Evolutionary conservation across 1,139 yeast genomes (phyloP).

Genomic region (Candida freyschussii): DNA sequence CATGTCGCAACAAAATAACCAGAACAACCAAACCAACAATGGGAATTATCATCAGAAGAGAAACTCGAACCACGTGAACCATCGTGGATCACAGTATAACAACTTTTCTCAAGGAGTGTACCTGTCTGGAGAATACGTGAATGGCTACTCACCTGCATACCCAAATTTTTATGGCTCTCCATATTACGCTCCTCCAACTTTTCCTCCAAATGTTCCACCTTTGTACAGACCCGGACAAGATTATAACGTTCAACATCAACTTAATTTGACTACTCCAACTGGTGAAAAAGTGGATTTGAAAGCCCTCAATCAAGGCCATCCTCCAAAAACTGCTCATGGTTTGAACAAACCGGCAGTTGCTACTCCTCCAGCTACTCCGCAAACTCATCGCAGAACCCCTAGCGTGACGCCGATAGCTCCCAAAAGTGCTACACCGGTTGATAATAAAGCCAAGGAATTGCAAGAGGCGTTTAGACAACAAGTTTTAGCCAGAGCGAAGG

Average conservation of each 20-base stretch:
- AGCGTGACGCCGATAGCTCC: constrained; percentile 6
- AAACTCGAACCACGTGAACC: too few species aligned
- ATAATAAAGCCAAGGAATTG: constrained; percentile 8
- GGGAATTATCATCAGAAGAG: too few species aligned
- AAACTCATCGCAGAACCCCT: constrained; percentile 20
- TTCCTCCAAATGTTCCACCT: too few species aligned
- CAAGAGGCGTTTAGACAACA: constrained; percentile 16
- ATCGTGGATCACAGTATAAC: too few species aligned
- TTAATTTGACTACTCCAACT: constrained; percentile 21
- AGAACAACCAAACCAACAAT: too few species aligned
- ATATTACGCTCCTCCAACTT: too few species aligned
- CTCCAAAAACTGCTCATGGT: constrained; percentile 12
- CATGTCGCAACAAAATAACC: too few species aligned
- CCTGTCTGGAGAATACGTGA: too few species aligned
- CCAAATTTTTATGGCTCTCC: too few species aligned
- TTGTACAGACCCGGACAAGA: constrained; percentile 14
- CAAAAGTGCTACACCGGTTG: constrained; percentile 6
- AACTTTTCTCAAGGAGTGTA: too few species aligned
- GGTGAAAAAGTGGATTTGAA: constrained; percentile 24
- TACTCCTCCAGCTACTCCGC: constrained; percentile 13
- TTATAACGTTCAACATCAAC: constrained; percentile 14
- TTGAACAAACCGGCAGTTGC: constrained; percentile 9
- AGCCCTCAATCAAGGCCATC: constrained; percentile 9
- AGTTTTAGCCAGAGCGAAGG: constrained; percentile 19
- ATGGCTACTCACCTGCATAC: too few species aligned